Evolutionary conservation across 805 yeast species (phyloP).

Genomic region (Candida sithepensis): DNA sequence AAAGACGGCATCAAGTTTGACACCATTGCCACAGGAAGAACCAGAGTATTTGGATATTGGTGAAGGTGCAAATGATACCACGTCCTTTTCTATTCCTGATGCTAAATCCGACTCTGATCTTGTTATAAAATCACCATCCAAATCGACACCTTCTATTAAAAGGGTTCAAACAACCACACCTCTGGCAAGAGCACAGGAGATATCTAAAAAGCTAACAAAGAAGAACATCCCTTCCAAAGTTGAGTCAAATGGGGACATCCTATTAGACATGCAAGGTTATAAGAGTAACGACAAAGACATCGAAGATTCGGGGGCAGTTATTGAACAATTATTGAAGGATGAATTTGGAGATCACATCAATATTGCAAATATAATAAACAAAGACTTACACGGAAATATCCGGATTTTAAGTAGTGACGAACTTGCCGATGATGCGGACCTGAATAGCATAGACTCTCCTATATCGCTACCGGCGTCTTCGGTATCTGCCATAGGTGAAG

Average conservation of each 20-base stretch:
- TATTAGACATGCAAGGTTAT: constrained; percentile 93
- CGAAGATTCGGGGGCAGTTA: constrained; percentile 69
- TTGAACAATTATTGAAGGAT: constrained; percentile 68
- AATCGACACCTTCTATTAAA: constrained; percentile 27
- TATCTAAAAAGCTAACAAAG: constrained; percentile 61
- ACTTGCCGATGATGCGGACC: constrained; percentile 14
- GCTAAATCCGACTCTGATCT: constrained; percentile 12
- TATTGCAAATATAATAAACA: constrained; percentile 42
- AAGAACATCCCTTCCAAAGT: constrained; percentile 84
- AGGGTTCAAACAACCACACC: constrained; percentile 18
- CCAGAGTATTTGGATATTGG: constrained; percentile 51
- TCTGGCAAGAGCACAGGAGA: constrained; percentile 54
- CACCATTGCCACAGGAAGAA: constrained; percentile 34
- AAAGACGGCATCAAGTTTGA: constrained; percentile 12
- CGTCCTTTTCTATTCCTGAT: constrained; percentile 5
- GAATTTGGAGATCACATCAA: constrained; percentile 62
- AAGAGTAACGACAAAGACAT: constrained; percentile 80
- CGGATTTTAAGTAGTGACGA: constrained; percentile 40
- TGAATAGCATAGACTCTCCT: constrained; percentile 10
- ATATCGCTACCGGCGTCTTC: constrained; percentile 1
- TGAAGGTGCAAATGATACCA: constrained; percentile 25
- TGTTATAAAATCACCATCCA: constrained; percentile 30
- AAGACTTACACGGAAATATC: constrained; percentile 66
- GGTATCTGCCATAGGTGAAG: not conserved
- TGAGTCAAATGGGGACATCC: constrained; percentile 84